Evolutionary conservation across 805 yeast genomes (phyloP), one percentile per base, ranked within the genome.

Genomic region (Grigorovia humatica): DNA sequence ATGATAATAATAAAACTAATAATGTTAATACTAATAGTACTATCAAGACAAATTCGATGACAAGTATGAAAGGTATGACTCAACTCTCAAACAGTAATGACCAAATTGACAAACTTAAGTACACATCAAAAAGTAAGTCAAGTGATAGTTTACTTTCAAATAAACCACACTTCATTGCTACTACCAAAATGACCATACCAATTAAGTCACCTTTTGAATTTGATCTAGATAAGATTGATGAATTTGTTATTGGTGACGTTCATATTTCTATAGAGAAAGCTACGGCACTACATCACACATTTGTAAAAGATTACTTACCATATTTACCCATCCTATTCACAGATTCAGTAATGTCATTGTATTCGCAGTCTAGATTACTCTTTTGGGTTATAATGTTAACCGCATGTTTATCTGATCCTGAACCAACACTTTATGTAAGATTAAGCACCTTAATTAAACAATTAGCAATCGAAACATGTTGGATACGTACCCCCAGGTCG

Each of bases 381-480:
- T 90, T 90, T 63, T 90, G 97, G 97, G 79, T 95, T 0, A 91
- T 89, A 2, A 85, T 88, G 73, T 72, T 87, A 46, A 88, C 95
- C 0, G 95, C 96, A 0, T 81, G 93, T 46, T 70, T 85, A 18
- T 82, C 95, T 0, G 96, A 89, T 59, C 91, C 95, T 0, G 91
- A 86, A 48, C 96, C 97, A 2, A 75, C 85, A 0, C 64, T 88
- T 46, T 90, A 90, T 71, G 79, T 80, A 67, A 76, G 84, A 30
- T 71, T 89, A 46, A 84, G 93, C 15, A 79, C 87, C 1, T 73
- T 88, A 44, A 85, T 90, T 57, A 87, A 86, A 61, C 93, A 87
- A 61, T 70, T 89, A 57, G 96, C 96, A 0, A 88, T 88, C 50
- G 95, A 87, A 61, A 87, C 95, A 0, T 88, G 96, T 68, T 88